Percentiles rank a stretch among this genome's conserved stretches.
These are phyloP conservation scores for Helenozyma baotianmanensis DNA, from an alignment of 805 yeast genomes.

Conservation along the genomic window DNA sequence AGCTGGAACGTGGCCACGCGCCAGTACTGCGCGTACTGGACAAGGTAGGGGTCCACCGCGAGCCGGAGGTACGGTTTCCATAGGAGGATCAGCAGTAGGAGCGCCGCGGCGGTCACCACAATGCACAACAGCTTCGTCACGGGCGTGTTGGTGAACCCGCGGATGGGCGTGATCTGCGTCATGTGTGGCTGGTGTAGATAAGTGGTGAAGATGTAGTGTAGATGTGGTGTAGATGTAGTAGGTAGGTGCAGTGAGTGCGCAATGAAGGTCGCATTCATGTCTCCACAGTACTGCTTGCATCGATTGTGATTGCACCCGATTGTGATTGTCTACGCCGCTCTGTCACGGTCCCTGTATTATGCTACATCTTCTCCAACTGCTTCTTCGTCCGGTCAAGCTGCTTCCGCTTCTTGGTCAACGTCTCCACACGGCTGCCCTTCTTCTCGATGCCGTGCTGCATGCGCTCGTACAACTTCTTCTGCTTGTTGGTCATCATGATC, in stretches of 20 bases:
- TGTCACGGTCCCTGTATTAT: slow-evolving; percentile 10
- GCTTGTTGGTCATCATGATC: slow-evolving; percentile 98
- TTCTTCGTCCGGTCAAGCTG: slow-evolving; percentile 62
- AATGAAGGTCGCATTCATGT: too few species aligned
- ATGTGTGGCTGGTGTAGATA: too few species aligned
- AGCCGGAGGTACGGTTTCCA: slow-evolving; percentile 41
- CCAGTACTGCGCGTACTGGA: slow-evolving; percentile 56
- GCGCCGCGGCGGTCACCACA: slow-evolving; percentile 31
- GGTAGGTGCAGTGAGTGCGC: too few species aligned
- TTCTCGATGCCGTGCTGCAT: slow-evolving; percentile 88
- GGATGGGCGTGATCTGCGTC: slow-evolving; percentile 39
- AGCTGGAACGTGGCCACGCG: slow-evolving; percentile 47
- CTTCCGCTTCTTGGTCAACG: slow-evolving; percentile 63
- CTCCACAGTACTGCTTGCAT: too few species aligned
- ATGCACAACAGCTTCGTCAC: slow-evolving; percentile 36
- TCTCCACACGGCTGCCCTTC: slow-evolving; percentile 72
- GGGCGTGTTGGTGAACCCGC: slow-evolving; percentile 41
- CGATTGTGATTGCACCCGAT: too few species aligned
- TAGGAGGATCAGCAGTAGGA: slow-evolving; percentile 40
- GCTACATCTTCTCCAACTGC: slow-evolving; percentile 24
- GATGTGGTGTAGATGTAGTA: too few species aligned
- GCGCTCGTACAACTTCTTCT: slow-evolving; percentile 88
- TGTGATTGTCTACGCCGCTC: too few species aligned
- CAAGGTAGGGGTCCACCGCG: slow-evolving; percentile 49
- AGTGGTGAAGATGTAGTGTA: too few species aligned